phyloP scores from a whole-genome alignment of 306 rosid genomes.

The Boehmeria nivea region DNA sequence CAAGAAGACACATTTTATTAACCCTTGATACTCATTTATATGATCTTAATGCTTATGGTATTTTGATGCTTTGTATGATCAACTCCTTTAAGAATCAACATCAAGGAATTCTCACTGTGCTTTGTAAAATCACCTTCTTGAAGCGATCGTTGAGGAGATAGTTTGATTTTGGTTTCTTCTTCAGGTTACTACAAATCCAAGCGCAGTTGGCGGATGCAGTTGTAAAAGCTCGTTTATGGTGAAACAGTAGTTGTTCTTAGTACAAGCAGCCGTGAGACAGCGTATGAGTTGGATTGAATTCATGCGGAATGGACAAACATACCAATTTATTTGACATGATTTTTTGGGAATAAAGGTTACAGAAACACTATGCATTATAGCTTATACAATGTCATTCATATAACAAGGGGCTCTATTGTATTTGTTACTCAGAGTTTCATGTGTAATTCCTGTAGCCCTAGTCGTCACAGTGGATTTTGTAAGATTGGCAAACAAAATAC shows the following conservation, averaged over 20 bases:
- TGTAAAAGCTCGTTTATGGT: slow-evolving; percentile 94
- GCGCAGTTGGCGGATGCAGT: slow-evolving; percentile 96
- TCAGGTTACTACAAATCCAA: slow-evolving; percentile 86
- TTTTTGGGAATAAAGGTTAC: slow-evolving; percentile 4
- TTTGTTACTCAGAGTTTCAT: too few relatives aligned
- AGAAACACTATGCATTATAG: not conserved
- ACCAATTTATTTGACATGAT: slow-evolving; percentile 9
- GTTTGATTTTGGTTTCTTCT: slow-evolving; percentile 24
- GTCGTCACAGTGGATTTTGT: too few relatives aligned
- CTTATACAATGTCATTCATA: not conserved
- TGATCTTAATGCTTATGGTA: too few relatives aligned
- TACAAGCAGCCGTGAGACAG: too few relatives aligned
- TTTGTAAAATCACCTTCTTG: too few relatives aligned
- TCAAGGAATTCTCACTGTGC: too few relatives aligned
- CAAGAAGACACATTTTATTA: too few relatives aligned
- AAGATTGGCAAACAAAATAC: too few relatives aligned
- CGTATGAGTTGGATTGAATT: too few relatives aligned
- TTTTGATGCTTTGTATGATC: not conserved
- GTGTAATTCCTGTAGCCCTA: not conserved
- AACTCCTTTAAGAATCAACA: too few relatives aligned
- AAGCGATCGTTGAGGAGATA: not conserved
- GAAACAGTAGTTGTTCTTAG: slow-evolving; percentile 39
- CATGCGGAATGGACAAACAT: not conserved
- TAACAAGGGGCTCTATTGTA: not conserved
- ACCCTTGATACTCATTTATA: too few relatives aligned